These are phyloP conservation scores for Fusarium sp. DNA, from an alignment of 2,329 filamentous ascomycete genomes.

Conservation along the genomic window DNA sequence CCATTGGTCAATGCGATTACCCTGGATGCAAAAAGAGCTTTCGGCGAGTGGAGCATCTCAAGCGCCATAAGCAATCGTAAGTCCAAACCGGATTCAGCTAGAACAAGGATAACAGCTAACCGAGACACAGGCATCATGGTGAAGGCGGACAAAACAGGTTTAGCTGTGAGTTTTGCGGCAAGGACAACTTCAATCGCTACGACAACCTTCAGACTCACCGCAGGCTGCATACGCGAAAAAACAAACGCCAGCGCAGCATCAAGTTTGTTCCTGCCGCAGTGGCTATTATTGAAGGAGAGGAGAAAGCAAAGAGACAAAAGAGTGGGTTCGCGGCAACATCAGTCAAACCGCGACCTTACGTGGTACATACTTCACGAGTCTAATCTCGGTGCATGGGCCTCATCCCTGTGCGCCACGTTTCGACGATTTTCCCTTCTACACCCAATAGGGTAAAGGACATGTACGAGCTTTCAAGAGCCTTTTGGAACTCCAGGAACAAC, in stretches of 20 bases:
- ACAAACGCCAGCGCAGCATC: constrained; percentile 52
- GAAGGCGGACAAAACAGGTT: constrained; percentile 53
- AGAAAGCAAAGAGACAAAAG: constrained; percentile 51
- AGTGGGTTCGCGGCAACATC: too few relatives aligned
- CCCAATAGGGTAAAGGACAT: too few relatives aligned
- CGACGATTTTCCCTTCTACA: too few relatives aligned
- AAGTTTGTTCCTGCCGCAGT: constrained; percentile 53
- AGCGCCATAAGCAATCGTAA: constrained; percentile 64
- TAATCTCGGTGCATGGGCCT: too few relatives aligned
- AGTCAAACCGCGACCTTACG: too few relatives aligned
- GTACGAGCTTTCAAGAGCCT: too few relatives aligned
- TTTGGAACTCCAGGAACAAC: too few relatives aligned
- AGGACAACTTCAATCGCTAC: constrained; percentile 54
- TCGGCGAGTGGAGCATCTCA: constrained; percentile 65
- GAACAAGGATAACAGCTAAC: background rate
- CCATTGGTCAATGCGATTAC: constrained; percentile 58
- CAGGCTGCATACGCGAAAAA: constrained; percentile 53
- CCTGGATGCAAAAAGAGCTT: constrained; percentile 60
- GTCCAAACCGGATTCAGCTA: constrained; percentile 35
- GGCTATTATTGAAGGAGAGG: constrained; percentile 52
- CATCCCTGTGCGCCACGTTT: too few relatives aligned
- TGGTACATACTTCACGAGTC: too few relatives aligned
- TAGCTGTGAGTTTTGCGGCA: constrained; percentile 56
- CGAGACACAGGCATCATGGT: constrained; percentile 46
- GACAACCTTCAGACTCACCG: constrained; percentile 56